Conservation (phyloP, 2,329 filamentous ascomycete genomes). For the Teratosphaeria zuluensis region DNA sequence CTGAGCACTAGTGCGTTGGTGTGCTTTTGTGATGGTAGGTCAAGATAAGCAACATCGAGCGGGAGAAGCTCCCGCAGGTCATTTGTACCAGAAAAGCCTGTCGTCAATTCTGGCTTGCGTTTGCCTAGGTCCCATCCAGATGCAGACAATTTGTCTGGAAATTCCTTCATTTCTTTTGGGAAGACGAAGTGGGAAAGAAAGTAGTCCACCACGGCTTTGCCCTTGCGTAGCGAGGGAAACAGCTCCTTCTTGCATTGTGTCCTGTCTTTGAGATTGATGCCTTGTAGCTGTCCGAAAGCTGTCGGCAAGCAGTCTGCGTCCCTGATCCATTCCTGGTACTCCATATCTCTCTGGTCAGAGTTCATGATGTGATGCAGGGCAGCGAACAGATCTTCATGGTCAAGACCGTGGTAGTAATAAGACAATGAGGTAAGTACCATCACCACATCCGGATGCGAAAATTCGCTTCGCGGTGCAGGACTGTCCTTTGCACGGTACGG, state of each 20-base stretch:
- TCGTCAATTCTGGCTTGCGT: constrained; percentile 48
- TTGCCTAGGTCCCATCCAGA: constrained; percentile 59
- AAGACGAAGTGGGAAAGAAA: constrained; percentile 60
- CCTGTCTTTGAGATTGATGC: constrained; percentile 19
- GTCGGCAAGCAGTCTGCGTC: constrained; percentile 7
- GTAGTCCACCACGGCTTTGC: constrained; percentile 50
- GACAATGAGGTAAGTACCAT: constrained; percentile 56
- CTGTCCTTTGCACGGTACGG: constrained; percentile 58
- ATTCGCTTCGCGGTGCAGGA: constrained; percentile 54
- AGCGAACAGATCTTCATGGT: constrained; percentile 34
- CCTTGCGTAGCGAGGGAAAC: constrained; percentile 40
- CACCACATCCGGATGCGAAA: constrained; percentile 57
- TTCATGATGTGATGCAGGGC: constrained; percentile 14
- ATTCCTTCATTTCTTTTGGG: constrained; percentile 55
- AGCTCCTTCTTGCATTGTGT: constrained; percentile 11
- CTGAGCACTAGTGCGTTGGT: constrained; percentile 60
- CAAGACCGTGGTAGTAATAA: constrained; percentile 57
- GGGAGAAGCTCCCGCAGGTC: constrained; percentile 54
- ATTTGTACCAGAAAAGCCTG: constrained; percentile 65
- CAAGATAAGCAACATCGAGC: constrained; percentile 50
- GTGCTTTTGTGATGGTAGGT: constrained; percentile 47
- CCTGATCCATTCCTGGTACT: constrained; percentile 18
- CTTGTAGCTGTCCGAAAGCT: constrained; percentile 12
- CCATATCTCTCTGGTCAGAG: constrained; percentile 14
- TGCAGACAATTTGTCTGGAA: constrained; percentile 51